These are phyloP conservation scores for Ganoderma boninense DNA, from an alignment of 1,284 basidiomycete genomes.

Conservation along the genomic window DNA sequence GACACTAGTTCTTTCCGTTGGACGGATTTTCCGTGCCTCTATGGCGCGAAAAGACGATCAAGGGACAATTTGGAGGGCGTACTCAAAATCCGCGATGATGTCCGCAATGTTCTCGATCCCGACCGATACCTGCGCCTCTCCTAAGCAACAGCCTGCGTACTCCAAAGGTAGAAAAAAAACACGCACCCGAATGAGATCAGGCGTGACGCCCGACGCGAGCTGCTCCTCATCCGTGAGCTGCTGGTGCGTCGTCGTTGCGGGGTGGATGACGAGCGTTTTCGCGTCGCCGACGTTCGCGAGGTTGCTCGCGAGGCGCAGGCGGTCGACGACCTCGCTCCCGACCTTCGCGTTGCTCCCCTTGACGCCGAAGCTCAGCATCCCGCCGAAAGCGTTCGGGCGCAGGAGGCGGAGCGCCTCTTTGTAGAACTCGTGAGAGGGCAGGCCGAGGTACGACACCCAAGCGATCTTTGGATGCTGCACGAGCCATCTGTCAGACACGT, in stretches of 20 bases:
- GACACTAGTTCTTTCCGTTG: neutral
- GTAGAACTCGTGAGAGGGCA: conserved; percentile 72
- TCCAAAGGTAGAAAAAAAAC: too few relatives aligned
- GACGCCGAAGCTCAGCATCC: conserved; percentile 85
- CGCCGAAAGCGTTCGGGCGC: conserved; percentile 71
- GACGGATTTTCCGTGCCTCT: neutral
- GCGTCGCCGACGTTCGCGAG: conserved; percentile 85
- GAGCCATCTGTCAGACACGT: conserved; percentile 56
- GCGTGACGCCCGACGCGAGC: conserved; percentile 75
- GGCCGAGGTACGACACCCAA: conserved; percentile 88
- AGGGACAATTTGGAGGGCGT: conserved; percentile 53
- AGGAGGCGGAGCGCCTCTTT: conserved; percentile 66
- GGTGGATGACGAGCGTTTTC: conserved; percentile 87
- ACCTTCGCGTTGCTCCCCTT: conserved; percentile 65
- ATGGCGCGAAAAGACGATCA: conserved; percentile 3
- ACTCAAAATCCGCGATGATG: conserved; percentile 87
- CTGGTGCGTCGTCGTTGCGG: conserved; percentile 85
- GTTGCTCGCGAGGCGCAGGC: conserved; percentile 77
- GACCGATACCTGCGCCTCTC: conserved; percentile 57
- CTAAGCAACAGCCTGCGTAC: neutral
- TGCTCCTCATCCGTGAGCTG: conserved; percentile 80
- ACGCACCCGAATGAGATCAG: conserved; percentile 80
- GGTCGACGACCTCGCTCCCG: conserved; percentile 79
- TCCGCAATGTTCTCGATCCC: conserved; percentile 89
- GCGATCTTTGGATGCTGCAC: conserved; percentile 74